Base-by-base conservation (phyloP, 2,329 filamentous ascomycete genomes). In the Xylaria sp. region DNA sequence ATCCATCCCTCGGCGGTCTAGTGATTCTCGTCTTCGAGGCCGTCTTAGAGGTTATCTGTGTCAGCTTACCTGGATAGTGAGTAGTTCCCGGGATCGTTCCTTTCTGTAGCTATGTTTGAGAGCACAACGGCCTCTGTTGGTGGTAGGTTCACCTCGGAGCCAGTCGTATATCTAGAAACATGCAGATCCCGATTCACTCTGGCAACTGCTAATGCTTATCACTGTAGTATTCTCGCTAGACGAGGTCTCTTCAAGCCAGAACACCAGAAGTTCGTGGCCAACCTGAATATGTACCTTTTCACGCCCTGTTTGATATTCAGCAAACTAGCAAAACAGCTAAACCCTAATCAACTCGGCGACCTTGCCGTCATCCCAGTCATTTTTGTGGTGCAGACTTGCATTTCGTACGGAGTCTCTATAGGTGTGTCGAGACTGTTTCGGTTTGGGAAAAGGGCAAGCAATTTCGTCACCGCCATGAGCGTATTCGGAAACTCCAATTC, bases 401-500 rank as follows among this genome's bases (percentile, higher is more conserved):
- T 98, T 33, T 98, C 95, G 15, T 99, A 94, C 83, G 64, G 89
- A 2, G 93, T 94, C 63, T 91, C 94, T 2, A 82, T 89, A 9
- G 76, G 86, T 13, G 88, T 98, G 64, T 89, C 92, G 20, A 91
- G 88, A 80, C 83, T 89, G 58, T 97, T 94, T 79, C 86, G 92
- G 18, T 94, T 99, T 81, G 90, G 89, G 75, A 94, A 92, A 80
- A 90, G 95, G 71, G 92, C 94, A 51, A 89, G 91, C 73, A 99
- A 99, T 82, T 99, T 99, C 78, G 92, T 99, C 51, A 92, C 94
- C 39, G 96, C 96, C 62, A 99, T 99, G 96, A 94, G 93, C 46
- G 88, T 98, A 58, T 99, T 99, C 80, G 96, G 95, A 75, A 99
- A 99, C 80, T 98, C 95, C 41, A 99, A 99, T 82, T 98, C 96